Evolutionary conservation across 2,329 filamentous ascomycete genomes (phyloP).

Genomic region (Epicoccum nigrum): DNA sequence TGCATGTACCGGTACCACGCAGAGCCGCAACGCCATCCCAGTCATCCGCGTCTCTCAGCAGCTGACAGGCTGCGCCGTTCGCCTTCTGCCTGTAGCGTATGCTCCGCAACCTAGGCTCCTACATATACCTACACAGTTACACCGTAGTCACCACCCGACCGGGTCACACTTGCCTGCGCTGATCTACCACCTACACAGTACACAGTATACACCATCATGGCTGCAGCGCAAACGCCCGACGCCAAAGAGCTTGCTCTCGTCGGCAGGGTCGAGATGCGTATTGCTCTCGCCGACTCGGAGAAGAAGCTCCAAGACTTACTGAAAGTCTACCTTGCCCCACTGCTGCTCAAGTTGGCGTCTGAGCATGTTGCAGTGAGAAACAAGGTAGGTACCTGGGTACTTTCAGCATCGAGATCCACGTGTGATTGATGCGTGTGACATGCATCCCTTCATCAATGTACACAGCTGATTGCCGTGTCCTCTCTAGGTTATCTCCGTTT

Average conservation of each 20-base stretch:
- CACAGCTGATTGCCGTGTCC: slow-evolving; percentile 41
- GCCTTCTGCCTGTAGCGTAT: slow-evolving; percentile 34
- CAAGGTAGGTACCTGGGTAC: slow-evolving; percentile 61
- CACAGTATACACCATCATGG: slow-evolving; percentile 38
- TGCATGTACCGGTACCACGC: too few relatives aligned
- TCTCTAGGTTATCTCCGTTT: slow-evolving; percentile 67
- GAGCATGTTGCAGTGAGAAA: slow-evolving; percentile 79
- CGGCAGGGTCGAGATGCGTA: slow-evolving; percentile 83
- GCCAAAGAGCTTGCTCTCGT: slow-evolving; percentile 81
- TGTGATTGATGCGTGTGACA: not conserved
- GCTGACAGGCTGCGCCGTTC: slow-evolving; percentile 27
- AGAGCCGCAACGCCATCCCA: slow-evolving; percentile 15
- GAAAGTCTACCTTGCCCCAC: slow-evolving; percentile 76
- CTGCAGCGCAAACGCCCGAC: slow-evolving; percentile 52
- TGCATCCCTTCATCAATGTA: slow-evolving; percentile 4
- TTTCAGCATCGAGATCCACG: too few relatives aligned
- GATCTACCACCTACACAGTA: too few relatives aligned
- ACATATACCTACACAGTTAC: not conserved
- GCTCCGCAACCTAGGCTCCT: slow-evolving; percentile 11
- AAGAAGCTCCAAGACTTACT: slow-evolving; percentile 79
- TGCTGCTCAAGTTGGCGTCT: slow-evolving; percentile 86
- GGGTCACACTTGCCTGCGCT: slow-evolving; percentile 3
- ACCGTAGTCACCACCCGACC: slow-evolving; percentile 5
- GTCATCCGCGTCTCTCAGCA: slow-evolving; percentile 7
- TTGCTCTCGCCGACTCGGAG: slow-evolving; percentile 83